Evolutionary conservation across 164 flowering plant genomes (phyloP), one percentile per base, ranked within the genome.

Genomic region (Euptelea pleiosperma): DNA sequence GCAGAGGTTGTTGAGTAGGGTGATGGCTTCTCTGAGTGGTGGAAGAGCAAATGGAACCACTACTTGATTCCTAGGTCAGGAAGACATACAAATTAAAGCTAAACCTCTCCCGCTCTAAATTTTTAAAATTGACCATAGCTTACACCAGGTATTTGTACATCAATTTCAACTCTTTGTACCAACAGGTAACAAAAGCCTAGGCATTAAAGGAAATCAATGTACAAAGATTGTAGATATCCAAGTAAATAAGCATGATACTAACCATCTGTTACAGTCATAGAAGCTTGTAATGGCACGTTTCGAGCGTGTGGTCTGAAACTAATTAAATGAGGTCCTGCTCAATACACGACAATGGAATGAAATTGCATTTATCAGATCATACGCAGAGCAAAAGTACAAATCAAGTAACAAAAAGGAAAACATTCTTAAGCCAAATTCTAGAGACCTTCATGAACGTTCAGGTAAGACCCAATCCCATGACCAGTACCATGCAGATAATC

Each of bases 401-500:
- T 4, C n/a, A n/a, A n/a, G n/a, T n/a, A n/a, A n/a, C n/a, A n/a
- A n/a, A 52, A 25, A n/a, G 49, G 18, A 18, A 43, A 71, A 34
- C 15, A 56, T 11, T 11, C 15, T 26, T 33, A 45, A 29, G 15
- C 51, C 43, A 58, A 25, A 10, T 19, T 34, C 28, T 33, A 48
- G 70, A 60, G 42, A 79, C 97, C 97, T 82, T 94, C 97, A 75
- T 94, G 99, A 73, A 94, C 99, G 75, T 82, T 83, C 50, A 94
- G 76, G 75, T 76, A 91, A 58, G 95, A 88, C 1, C 99, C 99
- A 60, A 94, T 66, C 50, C 99, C 99, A 71, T 94, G 99, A 48
- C 99, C 99, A 61, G 97, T 94, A 34, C 99, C 99, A 80, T 94
- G 99, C 62, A 96, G 85, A 69, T 91, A 94, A 76, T 94, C 99